Conservation (phyloP, 768 basidiomycete genomes). For the Tylopilus sp. region DNA sequence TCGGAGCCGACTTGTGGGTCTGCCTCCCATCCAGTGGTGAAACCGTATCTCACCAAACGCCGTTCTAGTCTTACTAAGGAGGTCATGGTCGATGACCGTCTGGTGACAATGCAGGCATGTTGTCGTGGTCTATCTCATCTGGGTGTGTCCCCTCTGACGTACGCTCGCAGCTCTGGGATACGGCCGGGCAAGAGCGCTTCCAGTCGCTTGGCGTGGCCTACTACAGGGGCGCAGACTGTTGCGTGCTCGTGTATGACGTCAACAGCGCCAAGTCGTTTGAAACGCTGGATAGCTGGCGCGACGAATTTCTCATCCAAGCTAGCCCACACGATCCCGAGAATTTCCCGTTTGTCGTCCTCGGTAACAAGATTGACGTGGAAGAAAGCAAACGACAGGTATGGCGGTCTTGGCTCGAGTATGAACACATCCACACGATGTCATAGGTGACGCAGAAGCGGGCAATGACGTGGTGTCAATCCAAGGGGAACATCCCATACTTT, state of each 20-base stretch:
- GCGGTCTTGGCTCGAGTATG: not conserved
- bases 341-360: slow-evolving; percentile 98
- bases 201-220: slow-evolving; percentile 98
- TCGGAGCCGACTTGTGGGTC: slow-evolving; percentile 91
- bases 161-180: slow-evolving; percentile 90
- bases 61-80: slow-evolving; percentile 87
- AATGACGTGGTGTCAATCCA: slow-evolving; percentile 99
- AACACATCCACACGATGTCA: not conserved
- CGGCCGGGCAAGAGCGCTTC: slow-evolving; percentile 99
- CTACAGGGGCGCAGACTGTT: slow-evolving; percentile 98
- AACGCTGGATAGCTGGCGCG: slow-evolving; percentile 97
- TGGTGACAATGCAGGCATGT: slow-evolving; percentile 97
- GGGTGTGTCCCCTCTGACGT: slow-evolving; percentile 1
- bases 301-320: slow-evolving; percentile 98
- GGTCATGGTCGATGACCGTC: slow-evolving; percentile 96
- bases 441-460: slow-evolving; percentile 99
- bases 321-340: slow-evolving; percentile 99
- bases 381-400: slow-evolving; percentile 95
- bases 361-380: slow-evolving; percentile 99
- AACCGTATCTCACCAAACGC: slow-evolving; percentile 4
- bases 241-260: slow-evolving; percentile 98
- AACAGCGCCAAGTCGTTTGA: slow-evolving; percentile 99
- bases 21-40: slow-evolving; percentile 20
- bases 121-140: not conserved
- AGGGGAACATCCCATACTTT: slow-evolving; percentile 99